phyloP scores from a whole-genome alignment of 257 asterid genomes.

The Solanum sitiens region DNA sequence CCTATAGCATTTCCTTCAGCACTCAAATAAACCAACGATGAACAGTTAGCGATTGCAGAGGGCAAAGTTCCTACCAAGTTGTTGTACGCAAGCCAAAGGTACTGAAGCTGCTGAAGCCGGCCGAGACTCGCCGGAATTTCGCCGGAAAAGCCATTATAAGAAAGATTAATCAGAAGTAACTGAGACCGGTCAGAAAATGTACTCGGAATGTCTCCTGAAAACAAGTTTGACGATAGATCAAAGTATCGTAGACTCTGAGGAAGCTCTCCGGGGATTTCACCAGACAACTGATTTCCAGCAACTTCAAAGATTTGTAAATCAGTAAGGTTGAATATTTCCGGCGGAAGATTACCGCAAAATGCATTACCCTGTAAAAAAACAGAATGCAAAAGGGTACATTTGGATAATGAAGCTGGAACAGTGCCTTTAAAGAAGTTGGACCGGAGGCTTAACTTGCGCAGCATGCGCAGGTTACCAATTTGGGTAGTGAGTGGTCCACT shows the following conservation, averaged over 20 bases:
- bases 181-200: conserved; percentile 21
- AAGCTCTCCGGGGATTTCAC: conserved; percentile 28
- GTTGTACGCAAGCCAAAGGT: conserved; percentile 54
- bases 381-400: conserved; percentile 38
- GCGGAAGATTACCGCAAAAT: conserved; percentile 34
- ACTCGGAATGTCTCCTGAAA: conserved; percentile 35
- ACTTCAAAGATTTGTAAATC: conserved; percentile 29
- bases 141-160: conserved; percentile 39
- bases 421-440: conserved; percentile 44
- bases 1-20: conserved; percentile 52
- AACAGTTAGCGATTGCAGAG: conserved; percentile 59
- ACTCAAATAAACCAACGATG: conserved; percentile 49
- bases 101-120: conserved; percentile 35
- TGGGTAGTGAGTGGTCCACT: conserved; percentile 36
- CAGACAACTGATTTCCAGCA: conserved; percentile 42
- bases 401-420: conserved; percentile 38
- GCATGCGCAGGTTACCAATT: conserved; percentile 41
- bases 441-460: conserved; percentile 52
- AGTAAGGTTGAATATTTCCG: conserved; percentile 31
- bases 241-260: conserved; percentile 31
- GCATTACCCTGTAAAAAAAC: conserved; percentile 39
- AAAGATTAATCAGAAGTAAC: conserved; percentile 35
- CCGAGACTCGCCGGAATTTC: conserved; percentile 51
- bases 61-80: conserved; percentile 50
- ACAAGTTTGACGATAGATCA: conserved; percentile 45